Conservation (phyloP, 1,284 basidiomycete species). For the Coniferiporia sulphurascens region DNA sequence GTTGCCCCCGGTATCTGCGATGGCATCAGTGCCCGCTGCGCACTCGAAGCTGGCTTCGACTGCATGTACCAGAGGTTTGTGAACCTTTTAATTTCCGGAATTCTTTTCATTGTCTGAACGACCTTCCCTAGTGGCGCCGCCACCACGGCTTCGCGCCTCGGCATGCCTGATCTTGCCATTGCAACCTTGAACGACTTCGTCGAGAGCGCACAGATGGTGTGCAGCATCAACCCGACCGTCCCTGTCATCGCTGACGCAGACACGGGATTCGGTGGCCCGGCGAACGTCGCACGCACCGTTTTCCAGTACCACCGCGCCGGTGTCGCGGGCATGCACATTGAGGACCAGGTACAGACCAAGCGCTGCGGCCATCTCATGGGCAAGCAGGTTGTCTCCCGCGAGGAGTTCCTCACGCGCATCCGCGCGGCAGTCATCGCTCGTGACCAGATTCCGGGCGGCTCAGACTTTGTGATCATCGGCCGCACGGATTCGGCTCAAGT, state of each 20-base stretch:
- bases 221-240: constrained; percentile 52
- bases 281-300: constrained; percentile 74
- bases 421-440: constrained; percentile 72
- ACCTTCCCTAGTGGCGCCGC: constrained; percentile 52
- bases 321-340: constrained; percentile 75
- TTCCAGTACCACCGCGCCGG: constrained; percentile 66
- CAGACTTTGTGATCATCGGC: constrained; percentile 78
- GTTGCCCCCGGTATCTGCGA: constrained; percentile 78
- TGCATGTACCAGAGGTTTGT: constrained; percentile 64
- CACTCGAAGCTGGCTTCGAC: constrained; percentile 70
- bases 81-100: not conserved
- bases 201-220: constrained; percentile 57
- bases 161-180: constrained; percentile 75
- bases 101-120: not conserved
- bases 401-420: constrained; percentile 72
- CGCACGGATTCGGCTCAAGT: constrained; percentile 81
- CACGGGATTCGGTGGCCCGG: constrained; percentile 76
- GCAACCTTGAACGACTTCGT: constrained; percentile 74
- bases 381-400: constrained; percentile 74
- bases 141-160: constrained; percentile 72
- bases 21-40: constrained; percentile 75
- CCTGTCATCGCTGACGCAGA: constrained; percentile 82
- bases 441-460: constrained; percentile 64
- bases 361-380: constrained; percentile 79
- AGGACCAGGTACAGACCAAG: constrained; percentile 82